Percentiles rank a stretch among this genome's conserved stretches.
phyloP scores from a whole-genome alignment of 805 yeast genomes.

The Pichia ethanolica region DNA sequence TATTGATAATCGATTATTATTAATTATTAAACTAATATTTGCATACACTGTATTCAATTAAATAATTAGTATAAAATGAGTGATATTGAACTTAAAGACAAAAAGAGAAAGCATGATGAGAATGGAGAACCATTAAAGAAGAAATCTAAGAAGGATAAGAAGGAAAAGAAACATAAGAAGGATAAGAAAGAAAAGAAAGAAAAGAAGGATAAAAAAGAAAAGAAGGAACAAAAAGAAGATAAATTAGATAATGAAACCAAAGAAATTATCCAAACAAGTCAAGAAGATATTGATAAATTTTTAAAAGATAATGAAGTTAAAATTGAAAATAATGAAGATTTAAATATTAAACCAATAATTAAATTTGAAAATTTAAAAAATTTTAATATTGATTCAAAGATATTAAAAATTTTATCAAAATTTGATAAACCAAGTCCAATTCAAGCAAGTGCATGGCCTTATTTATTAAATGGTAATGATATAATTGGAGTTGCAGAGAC shows the following conservation, averaged over 20 bases:
- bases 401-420: slow-evolving; percentile 54
- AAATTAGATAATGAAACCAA: slow-evolving; percentile 28
- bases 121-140: slow-evolving; percentile 20
- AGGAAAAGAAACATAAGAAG: slow-evolving; percentile 23
- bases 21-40: too few species aligned
- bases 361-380: slow-evolving; percentile 52
- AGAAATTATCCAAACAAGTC: slow-evolving; percentile 24
- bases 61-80: slow-evolving; percentile 14
- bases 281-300: slow-evolving; percentile 54
- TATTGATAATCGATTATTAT: too few species aligned
- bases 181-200: slow-evolving; percentile 24
- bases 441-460: slow-evolving; percentile 95
- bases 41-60: too few species aligned
- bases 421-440: slow-evolving; percentile 94
- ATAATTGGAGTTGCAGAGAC: slow-evolving; percentile 98
- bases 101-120: slow-evolving; percentile 23
- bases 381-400: slow-evolving; percentile 40
- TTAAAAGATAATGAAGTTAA: slow-evolving; percentile 66
- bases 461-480: slow-evolving; percentile 65
- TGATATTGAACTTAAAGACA: slow-evolving; percentile 21
- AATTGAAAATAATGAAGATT: slow-evolving; percentile 57
- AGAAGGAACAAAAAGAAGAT: slow-evolving; percentile 35
- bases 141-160: slow-evolving; percentile 24
- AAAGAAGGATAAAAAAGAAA: slow-evolving; percentile 29
- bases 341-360: slow-evolving; percentile 59